Evolutionary conservation across 108 stramenopile genomes (phyloP), one percentile per base, ranked within the genome.

Genomic region (Phaeodactylum tricornutum): DNA sequence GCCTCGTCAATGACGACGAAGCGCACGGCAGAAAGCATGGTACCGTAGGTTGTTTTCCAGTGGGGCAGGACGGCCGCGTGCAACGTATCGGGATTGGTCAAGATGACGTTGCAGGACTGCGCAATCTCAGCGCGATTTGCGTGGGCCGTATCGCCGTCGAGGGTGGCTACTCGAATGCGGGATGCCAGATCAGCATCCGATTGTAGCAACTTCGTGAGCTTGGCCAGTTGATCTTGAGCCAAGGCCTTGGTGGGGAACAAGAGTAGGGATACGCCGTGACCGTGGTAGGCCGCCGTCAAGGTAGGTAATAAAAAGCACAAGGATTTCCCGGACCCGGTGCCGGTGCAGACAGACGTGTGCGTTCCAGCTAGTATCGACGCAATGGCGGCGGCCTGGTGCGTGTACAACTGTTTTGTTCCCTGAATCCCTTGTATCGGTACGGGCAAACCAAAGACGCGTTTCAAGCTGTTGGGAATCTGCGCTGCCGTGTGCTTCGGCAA

Each of bases 1-100:
- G 86, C 75, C 53, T 98, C 97, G 50, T 98, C 97, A 27, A 98
- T 48, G 14, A 96, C 94, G 22, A 97, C 82, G 49, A 78, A 93
- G 0, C 53, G 38, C 0, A 97, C 31, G 32, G 68, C 43, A 22
- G 38, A 53, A 25, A 98, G 50, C 17, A 96, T 40, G 1, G 44
- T 29, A 34, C 62, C 55, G 42, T 87, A 74, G 38, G 67, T 62
- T 1, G 49, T 42, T 17, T 81, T 72, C 86, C 94, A 93, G 11
- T 75, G 53, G n/a, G 96, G 95, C 14, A 98, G 50, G 15, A 98
- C 69, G 5, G 93, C 69, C 9, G 85, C 84, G 62, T 98, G 97
- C 12, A 98, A 50, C 27, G 96, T 98, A 61, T 98, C 97, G 1
- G 97, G 97, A 63, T 98, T 98, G 8, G 94, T 95, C 36, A 98